Conservation (phyloP, 768 basidiomycete genomes). For the Crassisporium funariophilum region DNA sequence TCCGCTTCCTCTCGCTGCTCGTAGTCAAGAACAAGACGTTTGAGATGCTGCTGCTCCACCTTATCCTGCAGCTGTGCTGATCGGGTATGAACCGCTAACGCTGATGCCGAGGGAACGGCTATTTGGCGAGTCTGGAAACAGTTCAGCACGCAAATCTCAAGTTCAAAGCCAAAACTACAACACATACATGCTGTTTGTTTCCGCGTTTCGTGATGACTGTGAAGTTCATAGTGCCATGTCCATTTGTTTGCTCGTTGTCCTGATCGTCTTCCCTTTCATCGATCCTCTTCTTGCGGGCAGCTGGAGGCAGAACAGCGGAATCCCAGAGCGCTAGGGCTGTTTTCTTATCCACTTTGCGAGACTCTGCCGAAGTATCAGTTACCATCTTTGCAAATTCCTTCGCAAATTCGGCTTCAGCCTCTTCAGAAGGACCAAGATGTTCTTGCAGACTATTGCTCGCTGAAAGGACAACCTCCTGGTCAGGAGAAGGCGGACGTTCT, state of each 20-base stretch:
- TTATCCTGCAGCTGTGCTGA: slow-evolving; percentile 92
- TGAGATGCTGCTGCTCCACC: slow-evolving; percentile 96
- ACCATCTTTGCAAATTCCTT: slow-evolving; percentile 96
- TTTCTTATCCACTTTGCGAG: slow-evolving; percentile 86
- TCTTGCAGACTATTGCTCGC: slow-evolving; percentile 60
- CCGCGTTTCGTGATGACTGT: slow-evolving; percentile 91
- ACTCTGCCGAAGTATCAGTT: slow-evolving; percentile 81
- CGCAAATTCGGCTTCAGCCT: slow-evolving; percentile 91
- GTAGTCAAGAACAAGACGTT: slow-evolving; percentile 90
- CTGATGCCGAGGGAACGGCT: slow-evolving; percentile 83
- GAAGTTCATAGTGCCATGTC: slow-evolving; percentile 77
- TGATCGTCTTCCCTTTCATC: slow-evolving; percentile 61
- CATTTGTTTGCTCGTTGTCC: slow-evolving; percentile 35
- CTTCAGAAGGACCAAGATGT: slow-evolving; percentile 78
- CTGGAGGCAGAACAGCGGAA: slow-evolving; percentile 73
- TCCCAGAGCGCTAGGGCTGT: slow-evolving; percentile 89
- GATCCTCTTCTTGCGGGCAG: slow-evolving; percentile 62
- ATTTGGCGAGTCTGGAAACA: slow-evolving; percentile 76
- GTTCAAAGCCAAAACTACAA: neutral
- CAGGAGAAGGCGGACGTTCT: slow-evolving; percentile 80
- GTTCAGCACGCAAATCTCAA: slow-evolving; percentile 3
- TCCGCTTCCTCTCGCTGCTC: slow-evolving; percentile 89
- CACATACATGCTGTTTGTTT: slow-evolving; percentile 83
- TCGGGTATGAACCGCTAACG: slow-evolving; percentile 88
- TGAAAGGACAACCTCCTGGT: slow-evolving; percentile 74